A percentile compares a stretch with the other conserved stretches of the same genome.
These are phyloP conservation scores for Conringia planisiliqua DNA, from an alignment of 345 rosid species.

Conservation along the genomic window DNA sequence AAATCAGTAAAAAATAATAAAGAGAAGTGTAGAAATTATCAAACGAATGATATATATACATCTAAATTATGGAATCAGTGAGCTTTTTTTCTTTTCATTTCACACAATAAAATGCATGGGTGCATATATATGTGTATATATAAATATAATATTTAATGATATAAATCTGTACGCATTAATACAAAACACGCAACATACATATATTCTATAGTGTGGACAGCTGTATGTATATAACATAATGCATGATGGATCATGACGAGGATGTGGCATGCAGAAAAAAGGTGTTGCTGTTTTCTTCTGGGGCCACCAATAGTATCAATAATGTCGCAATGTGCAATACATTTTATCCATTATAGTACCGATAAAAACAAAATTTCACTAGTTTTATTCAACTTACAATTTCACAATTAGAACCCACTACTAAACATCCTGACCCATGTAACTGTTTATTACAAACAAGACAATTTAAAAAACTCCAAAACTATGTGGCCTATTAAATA, in stretches of 20 bases:
- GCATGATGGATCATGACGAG: constrained; percentile 28
- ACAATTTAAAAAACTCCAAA: not conserved
- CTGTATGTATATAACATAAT: constrained; percentile 27
- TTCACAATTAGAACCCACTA: constrained; percentile 2
- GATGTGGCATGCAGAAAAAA: constrained; percentile 32
- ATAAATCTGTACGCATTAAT: not conserved
- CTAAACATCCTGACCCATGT: not conserved
- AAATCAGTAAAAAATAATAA: too few species aligned
- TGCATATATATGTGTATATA: not conserved
- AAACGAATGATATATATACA: too few species aligned
- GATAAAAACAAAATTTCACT: not conserved
- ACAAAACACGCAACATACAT: constrained; percentile 20
- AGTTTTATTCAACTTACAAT: not conserved
- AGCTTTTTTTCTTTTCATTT: not conserved
- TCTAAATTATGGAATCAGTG: not conserved
- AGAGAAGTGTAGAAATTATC: too few species aligned
- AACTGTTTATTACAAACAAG: not conserved
- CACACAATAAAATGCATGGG: too few species aligned
- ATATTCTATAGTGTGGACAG: constrained; percentile 28
- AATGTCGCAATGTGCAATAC: constrained; percentile 19
- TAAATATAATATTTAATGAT: not conserved
- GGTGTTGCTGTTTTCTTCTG: not conserved
- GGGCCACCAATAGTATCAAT: constrained; percentile 29
- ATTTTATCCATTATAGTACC: not conserved
- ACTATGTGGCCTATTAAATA: not conserved